These are phyloP conservation scores for Chaetomium sp. DNA, from an alignment of 2,329 filamentous ascomycete genomes.

Conservation along the genomic window DNA sequence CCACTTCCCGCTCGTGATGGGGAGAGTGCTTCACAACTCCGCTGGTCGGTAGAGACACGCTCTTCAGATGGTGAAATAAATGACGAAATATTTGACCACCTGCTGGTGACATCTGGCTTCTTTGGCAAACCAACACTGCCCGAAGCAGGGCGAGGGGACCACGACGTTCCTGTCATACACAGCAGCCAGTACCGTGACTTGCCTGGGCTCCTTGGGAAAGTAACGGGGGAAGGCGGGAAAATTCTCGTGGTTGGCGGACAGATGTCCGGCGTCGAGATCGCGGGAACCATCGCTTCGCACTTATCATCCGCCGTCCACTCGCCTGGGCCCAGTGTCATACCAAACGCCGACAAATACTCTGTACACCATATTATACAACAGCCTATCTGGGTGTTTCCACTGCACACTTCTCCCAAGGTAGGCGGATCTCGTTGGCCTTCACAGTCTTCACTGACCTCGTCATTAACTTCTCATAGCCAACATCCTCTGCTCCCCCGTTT, in stretches of 20 bases:
- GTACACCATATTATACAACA: conserved; percentile 64
- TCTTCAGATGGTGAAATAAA: conserved; percentile 30
- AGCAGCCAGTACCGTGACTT: conserved; percentile 61
- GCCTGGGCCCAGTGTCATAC: conserved; percentile 36
- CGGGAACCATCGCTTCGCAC: conserved; percentile 64
- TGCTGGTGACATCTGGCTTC: conserved; percentile 70
- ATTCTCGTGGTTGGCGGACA: conserved; percentile 73
- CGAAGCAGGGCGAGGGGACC: conserved; percentile 31
- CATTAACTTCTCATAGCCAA: conserved; percentile 1
- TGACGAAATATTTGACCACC: conserved; percentile 57
- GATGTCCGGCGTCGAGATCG: conserved; percentile 76
- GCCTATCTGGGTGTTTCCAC: conserved; percentile 66
- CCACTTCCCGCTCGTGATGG: conserved; percentile 17
- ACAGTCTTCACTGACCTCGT: neutral
- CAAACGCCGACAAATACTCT: conserved; percentile 43
- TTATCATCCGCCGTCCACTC: conserved; percentile 58
- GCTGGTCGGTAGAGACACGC: conserved; percentile 18
- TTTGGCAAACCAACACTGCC: conserved; percentile 59
- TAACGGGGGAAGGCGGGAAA: conserved; percentile 42
- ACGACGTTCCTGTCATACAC: conserved; percentile 52
- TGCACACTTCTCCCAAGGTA: conserved; percentile 47
- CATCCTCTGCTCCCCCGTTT: conserved; percentile 48
- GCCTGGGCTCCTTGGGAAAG: conserved; percentile 38
- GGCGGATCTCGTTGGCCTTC: neutral
- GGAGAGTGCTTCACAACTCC: conserved; percentile 26